Percentiles rank a stretch among this genome's conserved stretches.
phyloP scores from a whole-genome alignment of 352 stramenopile genomes.

The Phytophthora europaea region DNA sequence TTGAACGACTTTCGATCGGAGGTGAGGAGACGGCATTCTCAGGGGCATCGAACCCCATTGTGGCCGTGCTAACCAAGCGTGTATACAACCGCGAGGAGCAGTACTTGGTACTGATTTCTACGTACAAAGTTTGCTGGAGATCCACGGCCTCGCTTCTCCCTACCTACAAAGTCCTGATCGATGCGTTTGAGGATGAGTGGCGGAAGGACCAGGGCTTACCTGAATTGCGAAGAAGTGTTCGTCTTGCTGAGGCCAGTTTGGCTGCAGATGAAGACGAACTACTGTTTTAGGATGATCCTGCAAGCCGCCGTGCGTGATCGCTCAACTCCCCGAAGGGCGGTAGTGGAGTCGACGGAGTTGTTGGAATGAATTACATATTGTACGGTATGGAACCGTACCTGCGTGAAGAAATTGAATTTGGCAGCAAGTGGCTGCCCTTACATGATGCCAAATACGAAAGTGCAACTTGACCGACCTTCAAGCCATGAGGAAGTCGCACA shows the following conservation, averaged over 20 bases:
- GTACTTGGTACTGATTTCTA: background rate
- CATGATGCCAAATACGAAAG: too few species aligned
- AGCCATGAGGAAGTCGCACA: too few species aligned
- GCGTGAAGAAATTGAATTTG: too few species aligned
- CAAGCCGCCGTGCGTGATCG: too few species aligned
- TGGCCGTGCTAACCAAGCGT: too few species aligned
- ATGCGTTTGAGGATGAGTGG: background rate
- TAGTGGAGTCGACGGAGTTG: too few species aligned
- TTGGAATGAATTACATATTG: too few species aligned
- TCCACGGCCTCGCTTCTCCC: background rate
- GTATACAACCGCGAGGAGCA: background rate
- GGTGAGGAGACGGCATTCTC: background rate
- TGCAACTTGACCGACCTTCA: too few species aligned
- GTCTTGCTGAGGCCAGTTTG: background rate
- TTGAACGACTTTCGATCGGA: background rate
- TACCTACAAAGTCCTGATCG: background rate
- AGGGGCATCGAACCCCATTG: too few species aligned
- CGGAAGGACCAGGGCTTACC: background rate
- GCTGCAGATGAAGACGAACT: background rate
- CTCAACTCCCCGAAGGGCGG: too few species aligned
- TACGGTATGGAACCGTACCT: too few species aligned
- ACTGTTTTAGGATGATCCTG: background rate
- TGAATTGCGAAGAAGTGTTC: background rate
- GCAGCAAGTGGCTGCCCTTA: too few species aligned
- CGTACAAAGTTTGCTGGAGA: slow-evolving; percentile 1